Evolutionary conservation across 2,329 filamentous ascomycete genomes (phyloP), one percentile per base, ranked within the genome.

Genomic region (Fusarium proliferatum): DNA sequence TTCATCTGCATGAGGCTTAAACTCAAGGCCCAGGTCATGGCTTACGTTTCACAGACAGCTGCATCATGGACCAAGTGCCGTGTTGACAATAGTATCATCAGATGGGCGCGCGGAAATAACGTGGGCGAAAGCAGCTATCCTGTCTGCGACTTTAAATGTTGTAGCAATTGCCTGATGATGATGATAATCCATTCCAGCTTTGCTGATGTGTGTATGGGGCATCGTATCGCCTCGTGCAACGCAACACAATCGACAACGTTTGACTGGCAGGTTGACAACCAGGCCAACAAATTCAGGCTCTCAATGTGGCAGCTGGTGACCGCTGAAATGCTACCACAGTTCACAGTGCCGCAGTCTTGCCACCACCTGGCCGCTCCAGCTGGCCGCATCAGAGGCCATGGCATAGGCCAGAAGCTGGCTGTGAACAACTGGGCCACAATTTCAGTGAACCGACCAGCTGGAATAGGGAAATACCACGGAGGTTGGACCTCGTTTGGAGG

Each of bases 401-500:
- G 16, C 36, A 61, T 9, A 61, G 28, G 48, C 48, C 36, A 41
- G 21, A 26, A 30, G 36, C 34, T 53, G 48, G 34, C n/a, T 39
- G 26, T 55, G 51, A 55, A 55, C 41, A 48, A 39, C 63, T 59
- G 38, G 39, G 23, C 39, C 43, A 64, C 41, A 69, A 41, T 38
- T 62, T 26, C 58, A 69, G 53, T 63, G 63, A 71, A 71, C 70
- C 70, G 61, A 66, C 49, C 53, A 66, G 39, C 58, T 73, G 71
- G 70, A 73, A 73, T 64, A 69, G 66, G 71, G 71, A 71, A 73
- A 73, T 73, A 73, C 70, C 67, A 73, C 70, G 71, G 71, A 73
- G 66, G 53, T 61, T 73, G 51, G 59, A 42, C 70, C 62, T 60
- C 52, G 70, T 73, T 64, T 39, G 67, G 67, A 59, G 67, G 59